These are phyloP conservation scores for Paecilomyces sp. DNA, from an alignment of 2,329 filamentous ascomycete genomes.

Conservation along the genomic window DNA sequence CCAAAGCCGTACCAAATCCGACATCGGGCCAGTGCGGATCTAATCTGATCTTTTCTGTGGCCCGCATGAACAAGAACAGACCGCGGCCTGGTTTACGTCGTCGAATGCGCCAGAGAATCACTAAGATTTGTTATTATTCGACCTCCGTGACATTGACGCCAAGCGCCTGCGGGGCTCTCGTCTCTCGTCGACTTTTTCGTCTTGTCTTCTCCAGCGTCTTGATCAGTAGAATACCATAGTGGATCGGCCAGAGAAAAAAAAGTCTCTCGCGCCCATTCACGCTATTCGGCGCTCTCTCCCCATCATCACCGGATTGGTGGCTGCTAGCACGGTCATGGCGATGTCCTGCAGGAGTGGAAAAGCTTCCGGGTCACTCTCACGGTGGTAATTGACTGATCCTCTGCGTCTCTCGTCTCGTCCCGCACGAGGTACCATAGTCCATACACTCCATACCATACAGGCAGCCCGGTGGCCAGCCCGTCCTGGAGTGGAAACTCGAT, in stretches of 20 bases:
- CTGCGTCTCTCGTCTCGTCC: not conserved
- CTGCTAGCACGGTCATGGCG: not conserved
- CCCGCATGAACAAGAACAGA: not conserved
- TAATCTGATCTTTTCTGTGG: constrained; percentile 9
- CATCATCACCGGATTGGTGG: not conserved
- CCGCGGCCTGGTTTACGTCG: not conserved
- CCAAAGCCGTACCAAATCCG: not conserved
- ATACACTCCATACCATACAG: not conserved
- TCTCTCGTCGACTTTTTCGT: not conserved
- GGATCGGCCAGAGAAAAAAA: not conserved
- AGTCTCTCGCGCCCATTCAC: not conserved
- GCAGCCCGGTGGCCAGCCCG: not conserved
- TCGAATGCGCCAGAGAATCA: no score
- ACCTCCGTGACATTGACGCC: constrained; percentile 1
- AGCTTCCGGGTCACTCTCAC: not conserved
- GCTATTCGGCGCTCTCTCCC: not conserved
- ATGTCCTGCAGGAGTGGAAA: not conserved
- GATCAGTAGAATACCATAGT: not conserved
- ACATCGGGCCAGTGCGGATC: constrained; percentile 8
- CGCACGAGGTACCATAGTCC: not conserved
- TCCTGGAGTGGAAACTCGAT: not conserved
- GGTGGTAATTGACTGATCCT: not conserved
- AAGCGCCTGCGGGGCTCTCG: not conserved
- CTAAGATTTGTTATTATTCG: no score
- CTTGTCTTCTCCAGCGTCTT: not conserved